Percentiles rank a stretch among this genome's conserved stretches.
Conservation (phyloP, 441 rosid genomes). For the Brassica balearica region DNA sequence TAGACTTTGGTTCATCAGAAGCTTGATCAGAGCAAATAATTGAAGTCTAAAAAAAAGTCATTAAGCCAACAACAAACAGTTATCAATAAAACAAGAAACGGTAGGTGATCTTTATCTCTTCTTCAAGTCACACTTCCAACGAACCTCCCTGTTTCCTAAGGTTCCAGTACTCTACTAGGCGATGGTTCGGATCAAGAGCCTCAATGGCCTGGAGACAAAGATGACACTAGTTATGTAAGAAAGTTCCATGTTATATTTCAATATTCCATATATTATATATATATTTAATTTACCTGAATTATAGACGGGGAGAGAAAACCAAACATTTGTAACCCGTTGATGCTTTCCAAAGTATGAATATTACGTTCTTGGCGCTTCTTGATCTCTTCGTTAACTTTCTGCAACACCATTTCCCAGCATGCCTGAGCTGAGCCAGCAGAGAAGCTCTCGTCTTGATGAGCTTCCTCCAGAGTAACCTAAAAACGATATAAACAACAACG, state of each 20-base stretch:
- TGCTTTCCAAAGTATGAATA: slow-evolving; percentile 38
- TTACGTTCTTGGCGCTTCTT: neutral
- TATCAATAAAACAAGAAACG: neutral
- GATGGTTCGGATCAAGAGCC: slow-evolving; percentile 78
- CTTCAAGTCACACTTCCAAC: slow-evolving; percentile 11
- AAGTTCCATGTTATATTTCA: neutral
- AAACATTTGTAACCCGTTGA: slow-evolving; percentile 77
- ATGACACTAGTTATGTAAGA: slow-evolving; percentile 24
- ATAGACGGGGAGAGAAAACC: slow-evolving; percentile 70
- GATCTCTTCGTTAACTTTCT: slow-evolving; percentile 39
- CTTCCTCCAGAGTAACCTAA: slow-evolving; percentile 79
- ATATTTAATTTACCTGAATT: slow-evolving; percentile 57
- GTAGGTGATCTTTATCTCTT: slow-evolving; percentile 1
- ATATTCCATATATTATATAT: neutral
- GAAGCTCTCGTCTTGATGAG: slow-evolving; percentile 57
- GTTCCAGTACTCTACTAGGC: slow-evolving; percentile 74
- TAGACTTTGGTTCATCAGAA: neutral
- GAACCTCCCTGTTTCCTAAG: slow-evolving; percentile 36
- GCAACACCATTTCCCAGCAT: slow-evolving; percentile 89
- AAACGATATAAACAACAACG: slow-evolving; percentile 12
- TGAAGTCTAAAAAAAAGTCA: neutral
- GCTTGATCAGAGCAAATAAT: slow-evolving; percentile 17
- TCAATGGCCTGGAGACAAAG: slow-evolving; percentile 62
- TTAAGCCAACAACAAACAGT: neutral
- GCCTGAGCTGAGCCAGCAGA: slow-evolving; percentile 58